Percentiles rank a stretch among this genome's conserved stretches.
These are phyloP conservation scores for Cladosporium colombiae DNA, from an alignment of 2,329 filamentous ascomycete genomes.

Conservation along the genomic window DNA sequence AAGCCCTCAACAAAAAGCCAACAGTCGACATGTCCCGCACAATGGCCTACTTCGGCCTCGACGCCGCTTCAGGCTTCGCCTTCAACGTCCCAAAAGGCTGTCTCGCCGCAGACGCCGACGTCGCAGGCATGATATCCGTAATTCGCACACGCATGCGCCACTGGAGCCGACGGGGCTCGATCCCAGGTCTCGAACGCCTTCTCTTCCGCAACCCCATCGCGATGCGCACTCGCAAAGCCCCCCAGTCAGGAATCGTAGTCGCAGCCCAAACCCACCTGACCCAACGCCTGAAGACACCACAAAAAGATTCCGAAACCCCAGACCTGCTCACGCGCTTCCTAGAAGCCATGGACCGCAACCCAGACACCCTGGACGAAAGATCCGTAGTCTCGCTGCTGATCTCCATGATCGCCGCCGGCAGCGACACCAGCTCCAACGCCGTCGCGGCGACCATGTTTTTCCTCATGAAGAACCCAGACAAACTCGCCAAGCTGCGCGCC, in stretches of 20 bases:
- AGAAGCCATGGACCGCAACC: background rate
- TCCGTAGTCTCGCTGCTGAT: background rate
- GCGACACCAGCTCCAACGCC: conserved; percentile 1
- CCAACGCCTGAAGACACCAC: background rate
- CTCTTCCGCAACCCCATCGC: background rate
- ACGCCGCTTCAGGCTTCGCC: background rate
- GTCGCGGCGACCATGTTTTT: conserved; percentile 20
- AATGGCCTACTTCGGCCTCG: conserved; percentile 8
- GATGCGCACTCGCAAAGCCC: background rate
- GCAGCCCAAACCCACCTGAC: background rate
- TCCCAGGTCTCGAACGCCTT: background rate
- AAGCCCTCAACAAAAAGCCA: background rate
- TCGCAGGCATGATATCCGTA: conserved; percentile 1
- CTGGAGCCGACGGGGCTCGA: conserved; percentile 1
- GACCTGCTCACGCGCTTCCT: conserved; percentile 9
- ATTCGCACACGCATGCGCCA: background rate
- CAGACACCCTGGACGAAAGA: background rate
- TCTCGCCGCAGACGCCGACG: conserved; percentile 1
- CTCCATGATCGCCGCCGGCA: conserved; percentile 2
- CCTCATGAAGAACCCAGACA: conserved; percentile 20
- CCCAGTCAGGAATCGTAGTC: background rate
- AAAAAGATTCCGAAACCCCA: background rate
- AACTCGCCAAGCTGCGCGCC: conserved; percentile 6
- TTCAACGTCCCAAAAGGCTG: background rate
- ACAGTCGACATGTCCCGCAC: background rate